Evolutionary conservation across 805 yeast species (phyloP).

Genomic region (Metschnikowia aberdeeniae): DNA sequence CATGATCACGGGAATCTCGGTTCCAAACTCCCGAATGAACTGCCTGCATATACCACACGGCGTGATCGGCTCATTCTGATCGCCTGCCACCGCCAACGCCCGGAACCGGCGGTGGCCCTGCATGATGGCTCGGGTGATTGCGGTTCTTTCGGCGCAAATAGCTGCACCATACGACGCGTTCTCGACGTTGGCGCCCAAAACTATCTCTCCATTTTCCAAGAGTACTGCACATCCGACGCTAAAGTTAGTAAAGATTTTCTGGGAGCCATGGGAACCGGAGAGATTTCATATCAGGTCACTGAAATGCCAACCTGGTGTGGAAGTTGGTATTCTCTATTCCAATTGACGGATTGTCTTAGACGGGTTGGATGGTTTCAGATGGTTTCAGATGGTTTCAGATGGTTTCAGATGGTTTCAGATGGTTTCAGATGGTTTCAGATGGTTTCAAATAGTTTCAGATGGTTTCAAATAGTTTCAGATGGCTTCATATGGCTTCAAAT

Average conservation of each 20-base stretch:
- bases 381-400: too few species aligned
- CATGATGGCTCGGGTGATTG: slow-evolving; percentile 31
- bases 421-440: too few species aligned
- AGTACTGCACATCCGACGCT: slow-evolving; percentile 75
- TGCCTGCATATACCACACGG: slow-evolving; percentile 98
- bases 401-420: too few species aligned
- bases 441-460: too few species aligned
- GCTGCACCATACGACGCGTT: slow-evolving; percentile 79
- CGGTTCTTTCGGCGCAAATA: slow-evolving; percentile 40
- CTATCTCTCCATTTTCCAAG: slow-evolving; percentile 43
- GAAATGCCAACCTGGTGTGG: too few species aligned
- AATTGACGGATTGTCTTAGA: too few species aligned
- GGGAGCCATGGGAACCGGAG: neutral
- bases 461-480: neutral
- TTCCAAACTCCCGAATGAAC: slow-evolving; percentile 75
- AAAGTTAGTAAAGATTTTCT: neutral
- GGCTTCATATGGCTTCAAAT: too few species aligned
- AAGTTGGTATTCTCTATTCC: too few species aligned
- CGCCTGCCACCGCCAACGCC: slow-evolving; percentile 68
- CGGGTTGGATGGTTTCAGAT: too few species aligned
- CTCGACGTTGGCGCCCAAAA: slow-evolving; percentile 85
- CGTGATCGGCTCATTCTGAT: slow-evolving; percentile 52
- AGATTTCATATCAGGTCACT: too few species aligned
- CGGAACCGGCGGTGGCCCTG: slow-evolving; percentile 41
- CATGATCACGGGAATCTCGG: slow-evolving; percentile 62